Evolutionary conservation across 768 basidiomycete genomes (phyloP).

Genomic region (Agaricus blazei): DNA sequence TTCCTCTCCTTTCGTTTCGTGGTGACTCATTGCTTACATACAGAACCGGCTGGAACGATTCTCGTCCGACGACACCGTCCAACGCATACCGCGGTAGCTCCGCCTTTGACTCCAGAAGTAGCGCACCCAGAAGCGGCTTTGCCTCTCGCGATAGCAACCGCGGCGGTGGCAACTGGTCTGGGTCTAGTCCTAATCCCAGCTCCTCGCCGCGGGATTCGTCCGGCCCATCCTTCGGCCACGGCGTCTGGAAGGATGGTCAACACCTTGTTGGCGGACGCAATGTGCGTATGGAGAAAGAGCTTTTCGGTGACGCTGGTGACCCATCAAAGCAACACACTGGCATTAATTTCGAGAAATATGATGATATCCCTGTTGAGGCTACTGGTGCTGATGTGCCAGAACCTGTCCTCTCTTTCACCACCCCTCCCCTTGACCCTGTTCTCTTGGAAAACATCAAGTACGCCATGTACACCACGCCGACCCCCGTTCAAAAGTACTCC

Average conservation of each 20-base stretch:
- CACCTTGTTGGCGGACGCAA: slow-evolving; percentile 85
- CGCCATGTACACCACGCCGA: slow-evolving; percentile 92
- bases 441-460: slow-evolving; percentile 91
- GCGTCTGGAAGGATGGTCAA: slow-evolving; percentile 85
- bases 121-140: slow-evolving; percentile 6
- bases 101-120: slow-evolving; percentile 9
- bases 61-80: slow-evolving; percentile 62
- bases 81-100: slow-evolving; percentile 37
- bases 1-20: slow-evolving; percentile 7
- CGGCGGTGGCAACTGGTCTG: slow-evolving; percentile 35
- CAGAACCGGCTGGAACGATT: slow-evolving; percentile 74
- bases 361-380: slow-evolving; percentile 98
- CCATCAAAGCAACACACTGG: slow-evolving; percentile 90
- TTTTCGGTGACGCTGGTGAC: slow-evolving; percentile 87
- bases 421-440: slow-evolving; percentile 86
- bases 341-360: slow-evolving; percentile 99
- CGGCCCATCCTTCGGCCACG: slow-evolving; percentile 44
- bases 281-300: slow-evolving; percentile 88
- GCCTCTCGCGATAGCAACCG: slow-evolving; percentile 14
- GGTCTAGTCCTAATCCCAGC: slow-evolving; percentile 31
- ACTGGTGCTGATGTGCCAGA: slow-evolving; percentile 98
- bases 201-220: slow-evolving; percentile 21
- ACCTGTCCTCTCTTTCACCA: slow-evolving; percentile 81
- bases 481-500: slow-evolving; percentile 99
- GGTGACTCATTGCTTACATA: slow-evolving; percentile 11